Evolutionary conservation across 768 basidiomycete species (phyloP), one percentile per base, ranked within the genome.

Genomic region (Trametes gibbosa): DNA sequence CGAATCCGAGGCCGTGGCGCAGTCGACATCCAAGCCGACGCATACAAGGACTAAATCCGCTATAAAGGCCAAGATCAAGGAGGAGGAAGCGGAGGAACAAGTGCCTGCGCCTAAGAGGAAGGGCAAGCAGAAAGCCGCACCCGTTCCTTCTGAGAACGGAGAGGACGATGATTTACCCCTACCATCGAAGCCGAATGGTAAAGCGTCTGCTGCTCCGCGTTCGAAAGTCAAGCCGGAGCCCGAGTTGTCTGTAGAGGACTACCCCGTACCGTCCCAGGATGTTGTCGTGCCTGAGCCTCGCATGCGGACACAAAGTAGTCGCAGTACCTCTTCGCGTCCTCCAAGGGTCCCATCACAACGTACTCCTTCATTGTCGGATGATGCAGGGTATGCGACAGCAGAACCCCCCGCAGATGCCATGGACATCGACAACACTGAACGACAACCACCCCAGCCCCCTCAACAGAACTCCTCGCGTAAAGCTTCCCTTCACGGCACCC

Each of bases 321-420:
- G 21, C 9, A 35, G 43, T 50, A 34, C 47, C 21, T 27, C 29
- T 24, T 45, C 42, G 10, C 35, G 37, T 16, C 14, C 32, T 23
- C 42, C 19, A 12, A 45, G 54, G 49, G n/a, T 27, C 7, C 4
- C 60, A 45, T 29, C 52, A 34, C 21, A 61, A 50, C 47, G 64
- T 24, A 67, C 61, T 16, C 62, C 65, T 5, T 56, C 63, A 6
- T 58, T 67, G 17, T 68, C 68, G 1, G 65, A 68, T 19, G 70
- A 69, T 50, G 64, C 68, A 4, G 68, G 68, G 3, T 68, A 71
- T 53, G 68, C 64, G 2, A 70, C 69, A 4, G 67, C 70, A 3
- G 65, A 68, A 27, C 59, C 64, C 24, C 58, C 56, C 0, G 24
- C 53, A 12, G 65, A 66, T 27, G 51, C 48, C 13, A 61, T 58